Base-by-base conservation (phyloP, 768 basidiomycete genomes). In the Boletus eberwhitei region DNA sequence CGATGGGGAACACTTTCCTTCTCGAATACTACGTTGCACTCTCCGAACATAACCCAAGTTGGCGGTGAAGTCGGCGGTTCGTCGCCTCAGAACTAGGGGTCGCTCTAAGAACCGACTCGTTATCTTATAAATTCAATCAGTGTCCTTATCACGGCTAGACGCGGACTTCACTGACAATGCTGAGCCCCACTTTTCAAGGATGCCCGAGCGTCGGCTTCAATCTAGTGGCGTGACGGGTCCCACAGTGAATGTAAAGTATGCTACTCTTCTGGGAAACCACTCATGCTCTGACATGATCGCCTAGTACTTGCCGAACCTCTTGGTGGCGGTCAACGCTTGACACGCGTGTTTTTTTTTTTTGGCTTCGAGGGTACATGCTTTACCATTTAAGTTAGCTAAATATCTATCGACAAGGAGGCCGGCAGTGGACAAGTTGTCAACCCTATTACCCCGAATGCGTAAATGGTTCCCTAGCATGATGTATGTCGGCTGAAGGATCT, bases 241-340 rank as follows among this genome's bases (percentile, higher is more conserved):
- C 53, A 68, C 82, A 26, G 76, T 84, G 38, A 77, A 84, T 58
- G 74, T 81, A 14, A 84, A 83, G 16, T 85, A 87, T 54, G 81
- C 80, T 1, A 76, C 72, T 50, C 87, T 84, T 59, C 70, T 73
- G 4, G 85, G 84, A 2, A 83, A 82, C 54, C 69, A 70, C 9
- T 75, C 78, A 1, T 79, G 71, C 57, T 75, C 79, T 0, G 77
- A 84, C 57, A 75, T 78, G 12, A 79, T 83, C 17, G 80, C 82
- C 0, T 86, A 79, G 62, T 77, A 71, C 54, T n/a, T n/a, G 76
- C 77, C 22, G 77, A 79, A 55, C 64, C 77, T 13, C 77, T 78
- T 4, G 46, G 74, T 31, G 77, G 75, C 0, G 61, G 75, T 17
- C 67, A 75, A 38, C 72, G 76, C 34, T 78, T 9, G 73, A 85